Evolutionary conservation across 305 asterid species (phyloP).

Genomic region (Solanum aculeatissimum): DNA sequence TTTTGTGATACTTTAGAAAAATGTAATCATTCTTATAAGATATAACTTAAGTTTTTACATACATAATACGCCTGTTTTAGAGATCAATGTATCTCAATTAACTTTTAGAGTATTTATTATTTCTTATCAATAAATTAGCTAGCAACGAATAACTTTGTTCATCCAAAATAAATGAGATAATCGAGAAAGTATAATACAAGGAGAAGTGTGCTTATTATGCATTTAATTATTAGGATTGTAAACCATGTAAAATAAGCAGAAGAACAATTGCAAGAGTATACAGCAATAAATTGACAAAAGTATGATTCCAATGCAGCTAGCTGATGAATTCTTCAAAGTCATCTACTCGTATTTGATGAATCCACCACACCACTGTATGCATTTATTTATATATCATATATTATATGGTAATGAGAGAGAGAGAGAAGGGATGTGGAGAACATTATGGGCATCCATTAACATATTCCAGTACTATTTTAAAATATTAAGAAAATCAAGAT

Average conservation of each 20-base stretch:
- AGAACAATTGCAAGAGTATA: background rate
- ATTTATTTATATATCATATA: background rate
- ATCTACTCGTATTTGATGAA: slow-evolving; percentile 2
- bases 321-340: background rate
- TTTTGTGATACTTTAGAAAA: too few relatives aligned
- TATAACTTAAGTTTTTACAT: background rate
- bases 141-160: background rate
- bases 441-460: slow-evolving; percentile 8
- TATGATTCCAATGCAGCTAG: background rate
- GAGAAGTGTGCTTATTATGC: background rate
- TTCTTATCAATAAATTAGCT: background rate
- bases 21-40: background rate
- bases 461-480: background rate
- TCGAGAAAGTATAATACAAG: background rate
- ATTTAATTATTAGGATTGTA: background rate
- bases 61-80: background rate
- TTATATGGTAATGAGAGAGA: background rate
- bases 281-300: background rate
- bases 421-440: slow-evolving; percentile 1
- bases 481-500: background rate
- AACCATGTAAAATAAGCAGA: background rate
- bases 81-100: background rate
- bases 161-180: background rate
- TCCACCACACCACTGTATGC: background rate
- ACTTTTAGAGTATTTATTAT: background rate